Evolutionary conservation across 2,329 filamentous ascomycete species (phyloP).

Genomic region (Penicillium sp.): DNA sequence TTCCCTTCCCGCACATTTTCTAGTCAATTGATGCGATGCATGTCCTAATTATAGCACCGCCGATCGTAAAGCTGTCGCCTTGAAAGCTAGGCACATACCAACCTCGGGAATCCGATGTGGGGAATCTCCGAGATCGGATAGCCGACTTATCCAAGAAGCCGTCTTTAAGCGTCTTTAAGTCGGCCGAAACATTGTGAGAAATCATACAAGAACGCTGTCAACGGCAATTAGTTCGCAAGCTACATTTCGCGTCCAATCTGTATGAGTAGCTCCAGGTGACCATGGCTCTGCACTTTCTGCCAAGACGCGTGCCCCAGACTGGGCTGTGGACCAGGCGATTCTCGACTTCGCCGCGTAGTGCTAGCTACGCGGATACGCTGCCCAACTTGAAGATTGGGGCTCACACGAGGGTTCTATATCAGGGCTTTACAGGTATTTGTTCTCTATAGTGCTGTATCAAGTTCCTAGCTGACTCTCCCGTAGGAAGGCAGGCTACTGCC

Average conservation of each 20-base stretch:
- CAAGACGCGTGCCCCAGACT: constrained; percentile 17
- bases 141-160: constrained; percentile 13
- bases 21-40: too few species aligned
- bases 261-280: not conserved
- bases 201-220: not conserved
- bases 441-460: not conserved
- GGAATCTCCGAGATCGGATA: constrained; percentile 18
- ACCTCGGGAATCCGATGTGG: constrained; percentile 8
- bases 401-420: constrained; percentile 63
- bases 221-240: not conserved
- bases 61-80: not conserved
- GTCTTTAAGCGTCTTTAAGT: too few species aligned
- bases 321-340: constrained; percentile 22
- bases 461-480: constrained; percentile 12
- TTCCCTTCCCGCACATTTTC: too few species aligned
- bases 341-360: constrained; percentile 28
- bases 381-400: constrained; percentile 61
- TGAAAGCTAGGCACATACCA: not conserved
- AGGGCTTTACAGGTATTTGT: constrained; percentile 62
- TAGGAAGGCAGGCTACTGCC: constrained; percentile 53
- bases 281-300: constrained; percentile 20
- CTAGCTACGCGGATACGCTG: constrained; percentile 56
- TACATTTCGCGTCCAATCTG: not conserved
- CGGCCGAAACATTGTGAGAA: not conserved
- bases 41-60: not conserved